phyloP scores from a whole-genome alignment of 495 filamentous ascomycete species.

The Aspergillus steynii region DNA sequence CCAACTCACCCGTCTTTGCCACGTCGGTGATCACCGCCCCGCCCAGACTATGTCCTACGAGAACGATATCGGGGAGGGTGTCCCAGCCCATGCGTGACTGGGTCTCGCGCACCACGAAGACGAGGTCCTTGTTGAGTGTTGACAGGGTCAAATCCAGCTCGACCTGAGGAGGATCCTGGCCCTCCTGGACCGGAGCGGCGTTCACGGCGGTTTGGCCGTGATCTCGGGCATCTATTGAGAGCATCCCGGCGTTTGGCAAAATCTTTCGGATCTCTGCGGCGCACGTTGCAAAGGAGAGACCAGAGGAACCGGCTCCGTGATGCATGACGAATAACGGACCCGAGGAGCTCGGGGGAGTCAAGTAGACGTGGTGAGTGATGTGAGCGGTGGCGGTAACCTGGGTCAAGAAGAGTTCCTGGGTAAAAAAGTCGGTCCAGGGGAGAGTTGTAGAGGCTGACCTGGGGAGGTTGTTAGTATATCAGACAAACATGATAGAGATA shows the following conservation, averaged over 20 bases:
- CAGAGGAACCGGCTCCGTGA: slow-evolving; percentile 88
- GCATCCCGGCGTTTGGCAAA: slow-evolving; percentile 77
- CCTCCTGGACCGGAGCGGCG: not conserved
- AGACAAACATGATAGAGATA: not conserved
- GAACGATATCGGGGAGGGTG: slow-evolving; percentile 68
- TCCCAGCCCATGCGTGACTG: slow-evolving; percentile 67
- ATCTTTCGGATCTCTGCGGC: slow-evolving; percentile 72
- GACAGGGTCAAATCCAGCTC: slow-evolving; percentile 63
- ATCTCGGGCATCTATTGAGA: slow-evolving; percentile 81
- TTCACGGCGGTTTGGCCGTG: slow-evolving; percentile 72
- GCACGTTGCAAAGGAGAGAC: slow-evolving; percentile 82
- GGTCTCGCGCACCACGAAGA: slow-evolving; percentile 66
- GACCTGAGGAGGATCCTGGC: slow-evolving; percentile 7
- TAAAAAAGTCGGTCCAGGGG: slow-evolving; percentile 89
- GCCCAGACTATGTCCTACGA: slow-evolving; percentile 93
- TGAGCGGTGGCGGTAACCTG: slow-evolving; percentile 36
- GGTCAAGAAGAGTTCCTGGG: slow-evolving; percentile 75
- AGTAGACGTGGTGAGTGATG: slow-evolving; percentile 82
- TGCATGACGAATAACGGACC: slow-evolving; percentile 86
- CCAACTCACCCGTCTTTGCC: slow-evolving; percentile 65
- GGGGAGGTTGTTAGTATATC: slow-evolving; percentile 15
- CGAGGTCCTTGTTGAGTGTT: slow-evolving; percentile 71
- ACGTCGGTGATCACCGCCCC: slow-evolving; percentile 92
- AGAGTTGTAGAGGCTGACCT: slow-evolving; percentile 45
- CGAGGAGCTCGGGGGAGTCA: slow-evolving; percentile 58